phyloP scores from a whole-genome alignment of 371 early-diverging fungal genomes.

The Funneliformis caledonium region DNA sequence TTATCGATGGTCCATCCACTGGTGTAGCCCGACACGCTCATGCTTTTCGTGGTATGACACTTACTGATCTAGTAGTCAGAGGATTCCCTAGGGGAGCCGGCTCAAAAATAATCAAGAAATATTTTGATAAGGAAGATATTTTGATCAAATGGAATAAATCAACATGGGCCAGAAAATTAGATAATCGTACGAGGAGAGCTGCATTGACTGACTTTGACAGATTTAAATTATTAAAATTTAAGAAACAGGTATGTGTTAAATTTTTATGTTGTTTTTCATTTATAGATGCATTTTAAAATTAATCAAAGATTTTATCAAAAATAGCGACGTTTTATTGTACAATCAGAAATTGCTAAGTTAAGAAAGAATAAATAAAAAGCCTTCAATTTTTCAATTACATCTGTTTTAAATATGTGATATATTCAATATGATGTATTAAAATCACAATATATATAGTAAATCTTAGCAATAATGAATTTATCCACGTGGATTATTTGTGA shows the following conservation, averaged over 20 bases:
- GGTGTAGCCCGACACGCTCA: constrained; percentile 88
- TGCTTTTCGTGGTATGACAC: constrained; percentile 84
- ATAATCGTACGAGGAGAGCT: constrained; percentile 73
- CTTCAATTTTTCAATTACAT: no score
- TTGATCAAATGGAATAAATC: constrained; percentile 83
- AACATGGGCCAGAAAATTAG: constrained; percentile 94
- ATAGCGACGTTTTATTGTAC: constrained; percentile 3
- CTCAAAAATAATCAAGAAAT: constrained; percentile 75
- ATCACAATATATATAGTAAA: no score
- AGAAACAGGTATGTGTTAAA: constrained; percentile 52
- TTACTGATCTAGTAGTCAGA: constrained; percentile 87
- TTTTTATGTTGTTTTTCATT: no score
- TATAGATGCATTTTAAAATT: not conserved
- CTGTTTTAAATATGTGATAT: no score
- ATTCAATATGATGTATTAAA: no score
- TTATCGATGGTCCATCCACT: constrained; percentile 97
- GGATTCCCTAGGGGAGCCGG: constrained; percentile 88
- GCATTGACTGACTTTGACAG: constrained; percentile 93
- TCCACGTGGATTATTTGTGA: no score
- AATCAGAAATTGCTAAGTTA: not conserved
- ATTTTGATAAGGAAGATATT: constrained; percentile 82
- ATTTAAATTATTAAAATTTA: constrained; percentile 90
- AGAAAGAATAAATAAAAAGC: not conserved
- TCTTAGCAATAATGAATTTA: no score
- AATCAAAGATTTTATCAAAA: not conserved